These are phyloP conservation scores for Paracamarosporium sp. DNA, from an alignment of 2,329 filamentous ascomycete genomes.

Conservation along the genomic window DNA sequence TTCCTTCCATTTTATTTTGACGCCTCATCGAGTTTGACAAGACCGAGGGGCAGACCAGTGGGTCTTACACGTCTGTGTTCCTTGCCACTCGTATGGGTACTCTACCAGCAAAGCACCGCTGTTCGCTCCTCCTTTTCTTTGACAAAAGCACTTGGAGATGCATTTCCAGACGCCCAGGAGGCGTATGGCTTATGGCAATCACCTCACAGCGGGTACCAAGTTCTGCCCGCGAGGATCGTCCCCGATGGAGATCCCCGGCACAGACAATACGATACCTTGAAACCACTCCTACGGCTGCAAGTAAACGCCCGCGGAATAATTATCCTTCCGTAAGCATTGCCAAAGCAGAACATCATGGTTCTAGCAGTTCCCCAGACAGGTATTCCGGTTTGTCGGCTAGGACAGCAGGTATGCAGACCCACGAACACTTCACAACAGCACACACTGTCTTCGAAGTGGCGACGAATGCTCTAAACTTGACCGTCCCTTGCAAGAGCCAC, in stretches of 20 bases:
- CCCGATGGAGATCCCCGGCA: constrained; percentile 3
- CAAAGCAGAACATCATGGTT: not conserved
- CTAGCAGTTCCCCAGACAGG: not conserved
- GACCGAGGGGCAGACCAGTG: not conserved
- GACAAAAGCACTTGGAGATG: not conserved
- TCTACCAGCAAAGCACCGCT: not conserved
- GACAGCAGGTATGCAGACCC: not conserved
- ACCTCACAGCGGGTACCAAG: constrained; percentile 2
- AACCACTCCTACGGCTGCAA: not conserved
- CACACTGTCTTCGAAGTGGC: no score
- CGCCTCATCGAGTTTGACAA: not conserved
- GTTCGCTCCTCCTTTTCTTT: not conserved
- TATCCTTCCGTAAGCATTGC: not conserved
- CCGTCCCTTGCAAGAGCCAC: not conserved
- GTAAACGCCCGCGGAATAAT: not conserved
- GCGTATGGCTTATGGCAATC: not conserved
- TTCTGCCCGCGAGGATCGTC: constrained; percentile 7
- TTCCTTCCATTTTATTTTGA: not conserved
- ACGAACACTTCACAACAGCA: not conserved
- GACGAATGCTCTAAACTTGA: no score
- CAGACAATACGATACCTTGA: not conserved
- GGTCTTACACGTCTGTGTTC: not conserved
- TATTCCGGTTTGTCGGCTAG: not conserved
- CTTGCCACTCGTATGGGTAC: not conserved
- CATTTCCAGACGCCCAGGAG: not conserved